These are phyloP conservation scores for Chlamydomonas sp. DNA, from an alignment of 139 green algal genomes.

Conservation along the genomic window DNA sequence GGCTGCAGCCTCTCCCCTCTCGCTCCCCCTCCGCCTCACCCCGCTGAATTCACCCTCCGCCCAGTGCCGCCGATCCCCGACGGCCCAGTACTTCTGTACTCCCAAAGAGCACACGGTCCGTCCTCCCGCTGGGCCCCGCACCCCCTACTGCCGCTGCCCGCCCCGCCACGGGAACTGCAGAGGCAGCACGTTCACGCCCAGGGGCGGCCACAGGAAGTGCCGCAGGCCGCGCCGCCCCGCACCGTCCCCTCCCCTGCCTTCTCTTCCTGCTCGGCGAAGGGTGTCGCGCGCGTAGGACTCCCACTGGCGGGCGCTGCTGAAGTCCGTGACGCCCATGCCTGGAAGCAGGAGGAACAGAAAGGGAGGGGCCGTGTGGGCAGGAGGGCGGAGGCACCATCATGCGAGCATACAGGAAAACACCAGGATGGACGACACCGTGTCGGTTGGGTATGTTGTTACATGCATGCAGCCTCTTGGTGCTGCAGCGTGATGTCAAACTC, in stretches of 20 bases:
- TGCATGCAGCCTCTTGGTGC: no score
- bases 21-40: no score
- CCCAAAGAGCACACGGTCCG: neutral
- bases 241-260: no score
- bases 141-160: neutral
- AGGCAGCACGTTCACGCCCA: conserved; percentile 19
- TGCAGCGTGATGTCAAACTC: neutral
- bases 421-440: no score
- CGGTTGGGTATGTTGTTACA: no score
- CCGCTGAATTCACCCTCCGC: no score
- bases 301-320: conserved; percentile 83
- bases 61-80: no score
- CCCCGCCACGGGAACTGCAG: conserved; percentile 28
- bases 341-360: neutral
- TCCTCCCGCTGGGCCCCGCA: neutral
- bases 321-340: conserved; percentile 87
- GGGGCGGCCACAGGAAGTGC: conserved; percentile 31
- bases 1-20: no score
- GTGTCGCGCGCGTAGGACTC: conserved; percentile 67
- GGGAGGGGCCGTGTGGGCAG: neutral
- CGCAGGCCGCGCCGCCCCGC: conserved; percentile 4
- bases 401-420: no score
- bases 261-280: conserved; percentile 19
- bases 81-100: no score
- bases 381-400: no score